phyloP scores from a whole-genome alignment of 306 rosid genomes.

The Vigna angularis region DNA sequence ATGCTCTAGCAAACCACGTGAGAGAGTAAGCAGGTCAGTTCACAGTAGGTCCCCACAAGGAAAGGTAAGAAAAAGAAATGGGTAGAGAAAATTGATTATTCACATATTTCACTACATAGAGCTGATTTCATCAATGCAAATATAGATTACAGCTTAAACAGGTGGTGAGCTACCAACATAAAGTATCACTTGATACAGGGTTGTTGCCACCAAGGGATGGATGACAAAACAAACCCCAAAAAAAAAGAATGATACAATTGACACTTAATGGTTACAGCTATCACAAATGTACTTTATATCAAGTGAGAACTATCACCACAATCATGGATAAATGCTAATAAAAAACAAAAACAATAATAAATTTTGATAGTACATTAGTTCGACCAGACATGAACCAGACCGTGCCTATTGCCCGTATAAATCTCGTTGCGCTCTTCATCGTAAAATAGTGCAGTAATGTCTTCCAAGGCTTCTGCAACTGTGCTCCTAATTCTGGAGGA shows the following conservation, averaged over 20 bases:
- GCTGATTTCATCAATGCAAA: conserved; percentile 28
- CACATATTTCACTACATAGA: conserved; percentile 23
- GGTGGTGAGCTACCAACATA: conserved; percentile 35
- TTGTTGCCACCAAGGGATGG: conserved; percentile 40
- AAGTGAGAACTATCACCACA: conserved; percentile 47
- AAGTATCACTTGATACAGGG: conserved; percentile 41
- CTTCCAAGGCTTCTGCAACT: conserved; percentile 93
- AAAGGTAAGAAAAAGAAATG: neutral
- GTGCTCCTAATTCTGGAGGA: conserved; percentile 72
- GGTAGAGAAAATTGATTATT: neutral
- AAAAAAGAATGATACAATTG: conserved; percentile 47
- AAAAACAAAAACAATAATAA: conserved; percentile 41
- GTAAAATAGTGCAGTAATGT: conserved; percentile 92
- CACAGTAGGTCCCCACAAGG: conserved; percentile 15
- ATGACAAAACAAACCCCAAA: neutral
- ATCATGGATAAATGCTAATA: conserved; percentile 40
- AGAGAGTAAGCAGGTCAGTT: conserved; percentile 20
- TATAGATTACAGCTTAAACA: conserved; percentile 45
- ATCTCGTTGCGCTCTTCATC: conserved; percentile 96
- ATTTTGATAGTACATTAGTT: conserved; percentile 52
- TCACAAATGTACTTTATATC: conserved; percentile 32
- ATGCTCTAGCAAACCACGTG: conserved; percentile 46
- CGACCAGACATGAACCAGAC: conserved; percentile 95
- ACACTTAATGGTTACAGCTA: conserved; percentile 44
- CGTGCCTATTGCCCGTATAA: conserved; percentile 87